Evolutionary conservation across 352 stramenopile genomes (phyloP), one percentile per base, ranked within the genome.

Genomic region (Phytophthora cactorum): DNA sequence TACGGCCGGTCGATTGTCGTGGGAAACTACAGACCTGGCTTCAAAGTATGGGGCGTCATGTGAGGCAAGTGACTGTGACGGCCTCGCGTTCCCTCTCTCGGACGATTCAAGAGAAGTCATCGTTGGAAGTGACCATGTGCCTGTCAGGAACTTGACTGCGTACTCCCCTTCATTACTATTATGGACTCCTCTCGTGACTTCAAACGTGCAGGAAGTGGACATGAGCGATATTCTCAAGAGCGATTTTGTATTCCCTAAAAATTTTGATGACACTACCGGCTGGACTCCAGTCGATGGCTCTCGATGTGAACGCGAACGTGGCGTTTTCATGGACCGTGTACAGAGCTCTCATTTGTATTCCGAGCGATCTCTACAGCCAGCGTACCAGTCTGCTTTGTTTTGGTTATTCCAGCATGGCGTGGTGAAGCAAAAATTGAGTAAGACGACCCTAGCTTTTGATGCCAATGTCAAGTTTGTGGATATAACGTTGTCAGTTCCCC

Each of bases 171-270:
- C 68, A 0, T n/a, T 74, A 8, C 49, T 70, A 7, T 43, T 52
- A n/a, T 84, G 74, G 66, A 75, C 76, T 0, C 61, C 68, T 17
- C 69, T 89, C 3, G 76, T 84, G 17, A 68, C 64, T 52, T 73
- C 76, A 4, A 85, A 80, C 34, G 77, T 70, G n/a, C 78, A 84
- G 46, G 80, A 89, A 49, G 78, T 87, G 41, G 80, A 86, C 45
- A 64, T 51, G 44, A 77, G 74, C 25, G 70, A 79, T 12, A 77
- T 74, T 5, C 61, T 89, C 39, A 89, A 89, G 63, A 75, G 58
- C 56, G 80, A 89, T 58, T 79, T 89, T 46, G 66, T 89, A 28
- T 86, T 89, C 39, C 78, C 76, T 9, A 61, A 62, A 41, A 84
- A 81, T 57, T 89, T 89, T 61, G 31, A 53, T 1, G 68, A 82